Evolutionary conservation across 139 green algal species (phyloP).

Genomic region (Coelastrella sp.): DNA sequence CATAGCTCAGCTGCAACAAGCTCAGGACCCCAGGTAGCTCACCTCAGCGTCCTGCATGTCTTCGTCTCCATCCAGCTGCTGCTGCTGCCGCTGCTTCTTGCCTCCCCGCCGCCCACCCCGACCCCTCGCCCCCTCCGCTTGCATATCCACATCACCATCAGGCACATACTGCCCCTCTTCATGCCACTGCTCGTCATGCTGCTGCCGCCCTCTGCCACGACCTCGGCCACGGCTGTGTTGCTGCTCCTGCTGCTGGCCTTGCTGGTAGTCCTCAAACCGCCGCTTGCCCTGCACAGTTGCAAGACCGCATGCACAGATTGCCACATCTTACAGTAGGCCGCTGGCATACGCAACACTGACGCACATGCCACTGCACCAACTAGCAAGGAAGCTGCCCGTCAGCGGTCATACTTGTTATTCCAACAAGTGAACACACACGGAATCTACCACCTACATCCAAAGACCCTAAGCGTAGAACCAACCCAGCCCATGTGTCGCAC

Average conservation of each 20-base stretch:
- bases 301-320: too few relatives aligned
- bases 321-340: too few relatives aligned
- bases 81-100: neutral
- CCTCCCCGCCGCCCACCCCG: neutral
- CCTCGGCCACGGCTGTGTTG: neutral
- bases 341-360: too few relatives aligned
- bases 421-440: too few relatives aligned
- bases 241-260: conserved; percentile 17
- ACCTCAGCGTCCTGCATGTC: conserved; percentile 45
- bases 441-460: too few relatives aligned
- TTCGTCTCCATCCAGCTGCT: conserved; percentile 1
- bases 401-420: too few relatives aligned
- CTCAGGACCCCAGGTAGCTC: neutral
- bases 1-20: neutral
- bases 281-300: conserved; percentile 51
- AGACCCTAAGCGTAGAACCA: too few relatives aligned
- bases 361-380: too few relatives aligned
- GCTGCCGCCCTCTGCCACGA: neutral
- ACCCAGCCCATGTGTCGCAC: too few relatives aligned
- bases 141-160: conserved; percentile 4
- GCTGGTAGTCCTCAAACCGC: conserved; percentile 39
- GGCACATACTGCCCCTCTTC: neutral
- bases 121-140: neutral
- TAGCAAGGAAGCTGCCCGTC: too few relatives aligned
- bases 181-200: neutral